These are phyloP conservation scores for Phascolomyces articulosus DNA, from an alignment of 371 early-diverging fungal species.

Conservation along the genomic window DNA sequence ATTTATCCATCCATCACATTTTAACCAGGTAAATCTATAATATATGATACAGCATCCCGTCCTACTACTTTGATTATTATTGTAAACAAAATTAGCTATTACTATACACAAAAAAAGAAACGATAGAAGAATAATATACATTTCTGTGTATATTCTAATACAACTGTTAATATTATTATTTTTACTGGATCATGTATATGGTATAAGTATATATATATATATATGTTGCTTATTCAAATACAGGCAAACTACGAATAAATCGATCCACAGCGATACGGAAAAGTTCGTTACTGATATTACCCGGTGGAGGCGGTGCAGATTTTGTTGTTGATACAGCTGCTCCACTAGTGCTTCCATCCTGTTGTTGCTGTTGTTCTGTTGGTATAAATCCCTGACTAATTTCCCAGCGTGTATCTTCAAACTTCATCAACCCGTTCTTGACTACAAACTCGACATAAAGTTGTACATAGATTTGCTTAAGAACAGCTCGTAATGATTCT, in stretches of 20 bases:
- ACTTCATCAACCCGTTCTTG: constrained; percentile 74
- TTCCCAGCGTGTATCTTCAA: constrained; percentile 59
- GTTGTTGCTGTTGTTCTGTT: constrained; percentile 21
- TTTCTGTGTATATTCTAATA: too few species aligned
- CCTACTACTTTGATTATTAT: too few species aligned
- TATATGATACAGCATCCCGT: too few species aligned
- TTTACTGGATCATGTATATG: not conserved
- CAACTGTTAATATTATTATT: too few species aligned
- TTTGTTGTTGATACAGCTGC: constrained; percentile 11
- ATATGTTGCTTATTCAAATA: constrained; percentile 41
- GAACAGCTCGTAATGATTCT: constrained; percentile 65
- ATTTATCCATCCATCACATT: not conserved
- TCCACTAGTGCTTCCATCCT: constrained; percentile 11
- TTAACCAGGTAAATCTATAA: too few species aligned
- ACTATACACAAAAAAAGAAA: too few species aligned
- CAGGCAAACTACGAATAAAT: constrained; percentile 67
- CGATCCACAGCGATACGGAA: constrained; percentile 71
- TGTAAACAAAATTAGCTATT: too few species aligned
- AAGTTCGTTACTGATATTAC: constrained; percentile 72
- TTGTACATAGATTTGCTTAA: constrained; percentile 82
- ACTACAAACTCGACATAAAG: constrained; percentile 92
- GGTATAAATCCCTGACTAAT: constrained; percentile 44
- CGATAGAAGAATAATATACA: too few species aligned
- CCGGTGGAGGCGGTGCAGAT: constrained; percentile 29
- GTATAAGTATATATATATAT: constrained; percentile 17